These are phyloP conservation scores for Pythium rhizo-oryzae DNA, from an alignment of 352 stramenopile species.

Conservation along the genomic window DNA sequence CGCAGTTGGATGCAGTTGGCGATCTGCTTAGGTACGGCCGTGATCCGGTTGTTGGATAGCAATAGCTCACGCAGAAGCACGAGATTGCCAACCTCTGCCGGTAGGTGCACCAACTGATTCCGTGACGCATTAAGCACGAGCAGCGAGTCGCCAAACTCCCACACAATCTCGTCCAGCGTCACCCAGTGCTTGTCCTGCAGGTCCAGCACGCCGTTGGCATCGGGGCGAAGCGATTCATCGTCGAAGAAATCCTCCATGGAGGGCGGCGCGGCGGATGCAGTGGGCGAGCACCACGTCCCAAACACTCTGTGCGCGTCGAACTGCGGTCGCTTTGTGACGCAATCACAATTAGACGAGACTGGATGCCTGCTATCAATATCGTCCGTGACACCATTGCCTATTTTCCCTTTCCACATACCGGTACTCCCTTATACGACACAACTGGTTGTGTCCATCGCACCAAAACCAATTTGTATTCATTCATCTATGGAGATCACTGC, in stretches of 20 bases:
- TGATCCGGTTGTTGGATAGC: conserved; percentile 63
- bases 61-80: conserved; percentile 66
- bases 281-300: background rate
- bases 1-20: conserved; percentile 62
- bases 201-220: conserved; percentile 73
- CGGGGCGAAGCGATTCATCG: conserved; percentile 59
- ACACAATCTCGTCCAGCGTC: conserved; percentile 79
- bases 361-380: background rate
- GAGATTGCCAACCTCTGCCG: conserved; percentile 62
- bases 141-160: conserved; percentile 61
- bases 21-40: conserved; percentile 55
- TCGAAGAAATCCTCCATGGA: conserved; percentile 70
- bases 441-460: no score
- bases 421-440: no score
- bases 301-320: no score
- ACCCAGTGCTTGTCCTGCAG: conserved; percentile 82
- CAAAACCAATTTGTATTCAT: background rate
- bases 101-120: conserved; percentile 73
- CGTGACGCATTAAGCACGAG: conserved; percentile 70
- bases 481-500: background rate
- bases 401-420: no score
- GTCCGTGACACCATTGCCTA: no score
- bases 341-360: background rate
- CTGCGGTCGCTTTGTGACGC: background rate
- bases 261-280: background rate